Percentiles rank a stretch among this genome's conserved stretches.
phyloP scores from a whole-genome alignment of 179 eudicot genomes.

The Silene noctiflora region DNA sequence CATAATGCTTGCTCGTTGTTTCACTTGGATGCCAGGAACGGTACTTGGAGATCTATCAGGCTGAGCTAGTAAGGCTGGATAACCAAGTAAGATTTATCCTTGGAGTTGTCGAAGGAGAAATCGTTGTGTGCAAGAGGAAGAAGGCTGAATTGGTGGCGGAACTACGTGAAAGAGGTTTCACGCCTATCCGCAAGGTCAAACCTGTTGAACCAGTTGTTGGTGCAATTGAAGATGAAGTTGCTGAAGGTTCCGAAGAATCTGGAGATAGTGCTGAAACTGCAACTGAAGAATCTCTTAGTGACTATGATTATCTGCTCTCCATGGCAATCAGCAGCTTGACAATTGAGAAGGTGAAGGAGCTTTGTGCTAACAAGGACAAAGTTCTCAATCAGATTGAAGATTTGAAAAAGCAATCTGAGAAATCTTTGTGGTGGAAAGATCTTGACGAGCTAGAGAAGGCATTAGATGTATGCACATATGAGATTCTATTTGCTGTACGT shows the following conservation, averaged over 20 bases:
- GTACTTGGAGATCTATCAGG: constrained; percentile 49
- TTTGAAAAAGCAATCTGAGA: constrained; percentile 46
- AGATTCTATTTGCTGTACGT: not conserved
- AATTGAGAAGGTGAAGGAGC: constrained; percentile 62
- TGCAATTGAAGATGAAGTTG: constrained; percentile 43
- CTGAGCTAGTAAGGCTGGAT: constrained; percentile 51
- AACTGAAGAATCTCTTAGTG: constrained; percentile 35
- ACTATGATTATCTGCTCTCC: constrained; percentile 72
- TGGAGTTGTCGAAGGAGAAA: constrained; percentile 73
- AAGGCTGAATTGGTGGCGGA: constrained; percentile 70
- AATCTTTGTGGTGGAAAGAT: constrained; percentile 65
- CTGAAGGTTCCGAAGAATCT: constrained; percentile 35
- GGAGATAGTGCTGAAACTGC: constrained; percentile 16
- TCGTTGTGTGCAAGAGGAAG: constrained; percentile 74
- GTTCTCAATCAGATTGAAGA: constrained; percentile 51
- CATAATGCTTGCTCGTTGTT: not conserved
- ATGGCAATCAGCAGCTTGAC: constrained; percentile 77
- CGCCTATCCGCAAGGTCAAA: constrained; percentile 60
- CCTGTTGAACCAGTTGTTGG: constrained; percentile 46
- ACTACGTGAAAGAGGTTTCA: constrained; percentile 61
- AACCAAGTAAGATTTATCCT: constrained; percentile 80
- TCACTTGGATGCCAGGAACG: constrained; percentile 37
- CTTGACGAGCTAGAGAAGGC: constrained; percentile 66
- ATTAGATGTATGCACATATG: constrained; percentile 49
- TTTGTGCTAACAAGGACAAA: constrained; percentile 55